These are phyloP conservation scores for Byssoonygena ceratinophila DNA, from an alignment of 2,329 filamentous ascomycete genomes.

Conservation along the genomic window DNA sequence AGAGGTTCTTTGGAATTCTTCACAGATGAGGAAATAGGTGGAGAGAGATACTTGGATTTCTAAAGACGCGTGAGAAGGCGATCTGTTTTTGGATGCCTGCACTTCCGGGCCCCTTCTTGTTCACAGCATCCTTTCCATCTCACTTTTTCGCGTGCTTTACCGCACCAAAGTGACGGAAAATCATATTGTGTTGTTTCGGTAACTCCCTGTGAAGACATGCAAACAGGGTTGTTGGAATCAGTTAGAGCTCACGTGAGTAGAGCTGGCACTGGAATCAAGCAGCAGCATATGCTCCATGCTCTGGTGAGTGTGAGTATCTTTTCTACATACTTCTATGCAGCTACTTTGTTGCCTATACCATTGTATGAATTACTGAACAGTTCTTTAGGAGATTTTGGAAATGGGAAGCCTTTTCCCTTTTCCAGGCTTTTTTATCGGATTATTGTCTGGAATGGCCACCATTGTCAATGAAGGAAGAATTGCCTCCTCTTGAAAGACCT, in stretches of 20 bases:
- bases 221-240: not conserved
- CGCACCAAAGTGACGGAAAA: constrained; percentile 4
- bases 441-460: too few species aligned
- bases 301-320: not conserved
- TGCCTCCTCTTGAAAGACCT: too few species aligned
- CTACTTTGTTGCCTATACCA: not conserved
- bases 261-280: not conserved
- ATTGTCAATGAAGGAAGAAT: too few species aligned
- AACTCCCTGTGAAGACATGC: not conserved
- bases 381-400: too few species aligned
- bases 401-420: too few species aligned
- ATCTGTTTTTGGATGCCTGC: not conserved
- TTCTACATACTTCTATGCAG: not conserved
- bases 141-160: not conserved
- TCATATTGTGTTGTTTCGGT: not conserved
- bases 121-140: not conserved
- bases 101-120: not conserved
- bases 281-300: not conserved
- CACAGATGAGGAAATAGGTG: not conserved
- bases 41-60: not conserved
- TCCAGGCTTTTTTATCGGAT: too few species aligned
- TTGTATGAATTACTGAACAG: not conserved
- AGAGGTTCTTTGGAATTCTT: not conserved
- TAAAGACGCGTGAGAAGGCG: not conserved
- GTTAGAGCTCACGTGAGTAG: not conserved